Conservation (phyloP, 2,329 filamentous ascomycete genomes). For the Diplodia corticola region DNA sequence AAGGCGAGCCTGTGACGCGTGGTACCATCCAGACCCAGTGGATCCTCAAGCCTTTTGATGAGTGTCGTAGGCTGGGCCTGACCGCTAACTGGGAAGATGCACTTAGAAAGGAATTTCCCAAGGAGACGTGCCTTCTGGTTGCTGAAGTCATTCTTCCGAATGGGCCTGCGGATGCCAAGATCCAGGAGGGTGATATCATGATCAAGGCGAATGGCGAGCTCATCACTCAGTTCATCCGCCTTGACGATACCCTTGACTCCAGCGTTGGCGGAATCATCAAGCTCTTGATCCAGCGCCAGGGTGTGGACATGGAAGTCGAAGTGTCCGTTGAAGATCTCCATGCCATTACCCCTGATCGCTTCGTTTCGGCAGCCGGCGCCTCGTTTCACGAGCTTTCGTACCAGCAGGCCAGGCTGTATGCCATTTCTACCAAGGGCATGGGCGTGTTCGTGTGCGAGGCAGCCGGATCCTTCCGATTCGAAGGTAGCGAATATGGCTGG, state of each 20-base stretch:
- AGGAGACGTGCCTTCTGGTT: slow-evolving; percentile 95
- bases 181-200: slow-evolving; percentile 92
- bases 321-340: slow-evolving; percentile 87
- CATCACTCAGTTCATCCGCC: slow-evolving; percentile 85
- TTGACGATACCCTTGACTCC: slow-evolving; percentile 90
- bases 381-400: slow-evolving; percentile 97
- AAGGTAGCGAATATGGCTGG: slow-evolving; percentile 89
- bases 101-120: slow-evolving; percentile 79
- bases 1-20: slow-evolving; percentile 72
- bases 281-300: slow-evolving; percentile 83
- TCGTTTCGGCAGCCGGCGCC: slow-evolving; percentile 88
- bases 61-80: slow-evolving; percentile 86
- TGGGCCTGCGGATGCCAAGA: slow-evolving; percentile 80
- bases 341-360: slow-evolving; percentile 91
- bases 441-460: slow-evolving; percentile 96
- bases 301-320: slow-evolving; percentile 81
- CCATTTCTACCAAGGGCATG: slow-evolving; percentile 72
- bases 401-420: slow-evolving; percentile 94
- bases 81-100: slow-evolving; percentile 83
- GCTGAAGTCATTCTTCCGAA: slow-evolving; percentile 92
- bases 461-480: slow-evolving; percentile 90
- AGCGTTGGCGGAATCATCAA: slow-evolving; percentile 77
- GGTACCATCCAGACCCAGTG: slow-evolving; percentile 99
- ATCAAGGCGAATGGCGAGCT: slow-evolving; percentile 92
- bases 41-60: slow-evolving; percentile 94